These are phyloP conservation scores for Aspergillus cristatus DNA, from an alignment of 495 filamentous ascomycete genomes.

Conservation along the genomic window DNA sequence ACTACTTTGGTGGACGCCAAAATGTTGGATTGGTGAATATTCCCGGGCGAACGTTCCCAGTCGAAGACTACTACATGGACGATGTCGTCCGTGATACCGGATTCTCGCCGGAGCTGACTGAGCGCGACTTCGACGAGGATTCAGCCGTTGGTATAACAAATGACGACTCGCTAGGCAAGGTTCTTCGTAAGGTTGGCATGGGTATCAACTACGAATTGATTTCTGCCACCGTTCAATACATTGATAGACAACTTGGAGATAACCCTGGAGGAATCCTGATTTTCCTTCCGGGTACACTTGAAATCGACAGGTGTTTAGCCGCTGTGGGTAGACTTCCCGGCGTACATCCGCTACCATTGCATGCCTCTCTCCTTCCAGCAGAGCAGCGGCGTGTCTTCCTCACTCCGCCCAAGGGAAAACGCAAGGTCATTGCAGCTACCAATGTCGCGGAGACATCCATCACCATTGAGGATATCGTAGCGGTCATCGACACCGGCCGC, in stretches of 20 bases:
- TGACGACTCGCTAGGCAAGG: slow-evolving; percentile 47
- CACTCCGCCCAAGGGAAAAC: slow-evolving; percentile 61
- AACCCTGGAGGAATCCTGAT: slow-evolving; percentile 82
- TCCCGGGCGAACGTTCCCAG: slow-evolving; percentile 79
- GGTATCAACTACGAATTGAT: slow-evolving; percentile 91
- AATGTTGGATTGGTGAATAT: slow-evolving; percentile 76
- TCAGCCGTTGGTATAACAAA: neutral
- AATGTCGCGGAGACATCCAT: slow-evolving; percentile 98
- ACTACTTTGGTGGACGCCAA: slow-evolving; percentile 66
- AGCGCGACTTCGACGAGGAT: slow-evolving; percentile 26
- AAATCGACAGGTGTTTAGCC: slow-evolving; percentile 76
- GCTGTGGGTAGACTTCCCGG: slow-evolving; percentile 59
- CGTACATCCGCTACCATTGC: slow-evolving; percentile 74
- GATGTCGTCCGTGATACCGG: slow-evolving; percentile 74
- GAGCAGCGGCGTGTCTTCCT: slow-evolving; percentile 86
- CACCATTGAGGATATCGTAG: slow-evolving; percentile 94
- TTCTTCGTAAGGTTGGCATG: slow-evolving; percentile 68
- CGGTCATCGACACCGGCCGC: slow-evolving; percentile 88
- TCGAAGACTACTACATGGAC: slow-evolving; percentile 84
- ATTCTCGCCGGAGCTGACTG: slow-evolving; percentile 44
- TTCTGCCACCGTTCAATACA: slow-evolving; percentile 62
- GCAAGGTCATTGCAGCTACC: slow-evolving; percentile 88
- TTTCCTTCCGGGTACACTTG: slow-evolving; percentile 76
- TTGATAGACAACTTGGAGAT: slow-evolving; percentile 63
- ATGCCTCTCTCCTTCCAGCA: slow-evolving; percentile 78